Percentiles rank a stretch among this genome's conserved stretches.
These are phyloP conservation scores for grape (Vitis vinifera) DNA, from an alignment of 164 flowering plant genomes.

Conservation along the genomic window ASM3070453v1 NC_081815.1:2191001-2191500, in stretches of 20 bases:
- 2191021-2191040: not conserved
- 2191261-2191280: conserved; percentile 8
- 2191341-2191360: conserved; percentile 11
- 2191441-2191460: not conserved
- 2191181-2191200: conserved; percentile 3
- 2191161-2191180: not conserved
- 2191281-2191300: conserved; percentile 14
- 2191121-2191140: not conserved
- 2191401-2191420: conserved; percentile 12
- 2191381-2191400: conserved; percentile 1
- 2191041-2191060: not conserved
- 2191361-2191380: conserved; percentile 13
- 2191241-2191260: conserved; percentile 1
- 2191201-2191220: conserved; percentile 1
- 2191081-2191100: not conserved
- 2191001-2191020: not conserved
- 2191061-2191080: no score
- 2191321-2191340: conserved; percentile 14
- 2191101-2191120: not conserved
- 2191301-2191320: conserved; percentile 7
- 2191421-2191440: conserved; percentile 7
- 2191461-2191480: conserved; percentile 6
- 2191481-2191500: conserved; percentile 2
- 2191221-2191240: not conserved
- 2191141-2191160: not conserved